Evolutionary conservation across 495 filamentous ascomycete genomes (phyloP), one percentile per base, ranked within the genome.

Genomic region (Penicillium diatomitis): DNA sequence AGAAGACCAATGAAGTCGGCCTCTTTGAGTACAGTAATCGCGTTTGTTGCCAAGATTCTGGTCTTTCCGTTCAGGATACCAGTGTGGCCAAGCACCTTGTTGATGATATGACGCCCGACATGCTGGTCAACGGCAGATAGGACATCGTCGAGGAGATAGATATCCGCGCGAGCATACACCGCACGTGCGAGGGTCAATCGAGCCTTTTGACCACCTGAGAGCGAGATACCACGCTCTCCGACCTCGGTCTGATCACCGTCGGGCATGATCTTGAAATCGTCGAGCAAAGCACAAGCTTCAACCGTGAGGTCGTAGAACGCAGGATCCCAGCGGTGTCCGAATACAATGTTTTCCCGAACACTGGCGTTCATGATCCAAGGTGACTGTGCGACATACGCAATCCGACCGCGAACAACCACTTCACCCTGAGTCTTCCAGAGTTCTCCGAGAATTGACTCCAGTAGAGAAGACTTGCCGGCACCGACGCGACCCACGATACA

Each of bases 331-430:
- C 88, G 83, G 69, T 97, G 88, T 4, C 94, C 94, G 60, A 99
- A 99, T 5, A 96, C 76, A 58, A 99, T 96, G 57, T 99, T 99
- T 55, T 99, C 94, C 46, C 85, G 84, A 30, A 97, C 90, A 41
- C 84, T 92, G 5, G 94, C 91, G 58, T 97, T 99, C 90, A 96
- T 97, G 35, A 99, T 84, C 91, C 94, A 99, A 28, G 89, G 66
- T 55, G 85, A 79, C 65, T 99, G 94, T 20, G 88, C 85, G 53
- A 94, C 94, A 61, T 96, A 99, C 5, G 94, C 94, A 20, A 85
- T 77, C 9, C 74, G 76, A 11, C 94, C 94, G 52, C 86, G 84
- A 28, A 97, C 68, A 29, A 84, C 66, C 5, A 96, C 92, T 50
- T 90, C 79, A 45, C 94, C 94, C 49, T 88, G 82, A 36, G 81